Percentiles rank a stretch among this genome's conserved stretches.
Evolutionary conservation across 306 rosid species (phyloP).

Genomic region (Quercus alba): DNA sequence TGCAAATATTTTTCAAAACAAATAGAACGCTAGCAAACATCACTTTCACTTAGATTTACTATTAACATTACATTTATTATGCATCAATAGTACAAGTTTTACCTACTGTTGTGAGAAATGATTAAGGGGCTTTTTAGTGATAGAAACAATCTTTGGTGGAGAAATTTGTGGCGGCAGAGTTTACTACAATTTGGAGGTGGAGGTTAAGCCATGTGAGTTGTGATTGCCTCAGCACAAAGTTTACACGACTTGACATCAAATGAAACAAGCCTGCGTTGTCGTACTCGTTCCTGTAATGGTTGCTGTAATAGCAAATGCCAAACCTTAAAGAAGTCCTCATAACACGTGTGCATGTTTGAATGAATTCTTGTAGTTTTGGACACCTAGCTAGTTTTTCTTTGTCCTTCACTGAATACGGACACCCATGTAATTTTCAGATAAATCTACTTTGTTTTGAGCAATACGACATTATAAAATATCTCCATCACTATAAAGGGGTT

Average conservation of each 20-base stretch:
- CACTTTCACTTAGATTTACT: too few relatives aligned
- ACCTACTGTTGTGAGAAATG: too few relatives aligned
- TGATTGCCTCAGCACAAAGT: slow-evolving; percentile 31
- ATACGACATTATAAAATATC: slow-evolving; percentile 33
- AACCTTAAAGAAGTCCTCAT: too few relatives aligned
- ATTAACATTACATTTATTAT: too few relatives aligned
- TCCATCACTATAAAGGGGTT: slow-evolving; percentile 39
- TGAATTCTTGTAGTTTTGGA: slow-evolving; percentile 30
- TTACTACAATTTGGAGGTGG: slow-evolving; percentile 25
- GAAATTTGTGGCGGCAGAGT: slow-evolving; percentile 27
- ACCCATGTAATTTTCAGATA: slow-evolving; percentile 4
- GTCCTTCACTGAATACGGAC: slow-evolving; percentile 21
- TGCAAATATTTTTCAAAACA: too few relatives aligned
- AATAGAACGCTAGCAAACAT: too few relatives aligned
- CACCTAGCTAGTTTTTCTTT: slow-evolving; percentile 23
- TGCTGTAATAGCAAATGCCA: slow-evolving; percentile 24
- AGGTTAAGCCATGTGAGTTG: background rate
- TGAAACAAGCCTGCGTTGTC: slow-evolving; percentile 23
- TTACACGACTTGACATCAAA: slow-evolving; percentile 31
- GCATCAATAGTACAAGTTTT: too few relatives aligned
- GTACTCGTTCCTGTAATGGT: slow-evolving; percentile 31
- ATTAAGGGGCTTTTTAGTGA: background rate
- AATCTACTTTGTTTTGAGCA: slow-evolving; percentile 7
- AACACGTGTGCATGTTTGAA: slow-evolving; percentile 30
- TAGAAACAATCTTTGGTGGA: background rate